Percentiles rank a stretch among this genome's conserved stretches.
Evolutionary conservation across 176 grass and related monocot genomes (phyloP).

Genomic region (Urochloa ruziziensis): DNA sequence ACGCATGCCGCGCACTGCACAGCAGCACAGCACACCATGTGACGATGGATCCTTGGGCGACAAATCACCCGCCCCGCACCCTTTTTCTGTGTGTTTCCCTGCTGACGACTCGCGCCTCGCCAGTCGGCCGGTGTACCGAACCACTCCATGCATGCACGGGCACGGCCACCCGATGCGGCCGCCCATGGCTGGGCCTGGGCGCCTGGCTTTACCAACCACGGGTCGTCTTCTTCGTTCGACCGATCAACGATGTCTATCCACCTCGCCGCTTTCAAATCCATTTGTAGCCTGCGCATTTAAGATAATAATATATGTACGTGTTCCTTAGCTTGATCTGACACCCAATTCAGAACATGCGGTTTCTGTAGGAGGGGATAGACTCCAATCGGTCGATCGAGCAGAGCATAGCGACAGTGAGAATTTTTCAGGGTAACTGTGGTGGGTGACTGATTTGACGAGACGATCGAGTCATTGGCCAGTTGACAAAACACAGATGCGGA

Average conservation of each 20-base stretch:
- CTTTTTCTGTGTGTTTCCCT: constrained; percentile 12
- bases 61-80: constrained; percentile 22
- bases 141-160: constrained; percentile 9
- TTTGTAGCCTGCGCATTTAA: no score
- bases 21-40: constrained; percentile 34
- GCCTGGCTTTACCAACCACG: no score
- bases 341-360: not conserved
- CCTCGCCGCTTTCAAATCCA: constrained; percentile 7
- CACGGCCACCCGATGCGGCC: not conserved
- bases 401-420: no score
- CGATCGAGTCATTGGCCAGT: not conserved
- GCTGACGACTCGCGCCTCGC: not conserved
- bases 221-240: not conserved
- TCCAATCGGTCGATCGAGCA: no score
- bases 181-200: not conserved
- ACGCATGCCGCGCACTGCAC: no score
- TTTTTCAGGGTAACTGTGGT: no score
- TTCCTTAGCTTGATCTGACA: no score
- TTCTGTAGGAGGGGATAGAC: not conserved
- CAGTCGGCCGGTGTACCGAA: no score
- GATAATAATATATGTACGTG: no score
- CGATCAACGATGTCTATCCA: not conserved
- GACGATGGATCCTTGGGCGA: constrained; percentile 15
- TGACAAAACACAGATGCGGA: not conserved
- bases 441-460: constrained; percentile 3